phyloP scores from a whole-genome alignment of 345 rosid species.

The Gossypium sturtianum region DNA sequence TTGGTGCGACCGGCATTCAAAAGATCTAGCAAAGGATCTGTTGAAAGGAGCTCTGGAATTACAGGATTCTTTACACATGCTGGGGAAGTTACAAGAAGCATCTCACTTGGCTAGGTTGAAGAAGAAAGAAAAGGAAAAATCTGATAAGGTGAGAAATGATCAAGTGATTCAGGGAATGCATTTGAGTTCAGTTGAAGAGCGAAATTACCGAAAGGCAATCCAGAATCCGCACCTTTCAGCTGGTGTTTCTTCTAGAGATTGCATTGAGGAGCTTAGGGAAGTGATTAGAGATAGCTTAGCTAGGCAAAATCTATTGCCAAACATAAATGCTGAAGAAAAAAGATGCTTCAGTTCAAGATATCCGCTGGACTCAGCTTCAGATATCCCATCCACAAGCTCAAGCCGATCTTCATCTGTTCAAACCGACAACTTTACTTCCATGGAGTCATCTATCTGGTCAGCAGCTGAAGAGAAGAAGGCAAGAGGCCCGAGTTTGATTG shows the following conservation, averaged over 20 bases:
- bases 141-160: constrained; percentile 22
- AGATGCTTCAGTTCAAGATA: constrained; percentile 21
- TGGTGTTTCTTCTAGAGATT: constrained; percentile 49
- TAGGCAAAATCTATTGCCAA: constrained; percentile 50
- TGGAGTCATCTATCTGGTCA: constrained; percentile 30
- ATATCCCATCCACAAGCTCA: constrained; percentile 63
- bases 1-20: constrained; percentile 36
- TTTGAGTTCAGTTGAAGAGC: constrained; percentile 36
- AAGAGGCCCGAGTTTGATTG: constrained; percentile 57
- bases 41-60: constrained; percentile 80
- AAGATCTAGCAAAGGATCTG: constrained; percentile 63
- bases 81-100: constrained; percentile 72
- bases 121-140: constrained; percentile 36
- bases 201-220: constrained; percentile 11
- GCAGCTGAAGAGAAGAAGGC: constrained; percentile 26
- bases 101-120: constrained; percentile 44
- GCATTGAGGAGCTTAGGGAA: constrained; percentile 55
- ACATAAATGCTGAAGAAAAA: constrained; percentile 18
- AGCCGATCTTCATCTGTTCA: constrained; percentile 44
- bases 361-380: constrained; percentile 32
- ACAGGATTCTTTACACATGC: constrained; percentile 75
- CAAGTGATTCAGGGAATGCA: constrained; percentile 29
- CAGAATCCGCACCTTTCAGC: constrained; percentile 29
- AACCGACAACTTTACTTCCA: constrained; percentile 27
- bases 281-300: constrained; percentile 55